A percentile compares a stretch with the other conserved stretches of the same genome.
These are phyloP conservation scores for Neonectria neomacrospora DNA, from an alignment of 2,329 filamentous ascomycete genomes.

Conservation along the genomic window DNA sequence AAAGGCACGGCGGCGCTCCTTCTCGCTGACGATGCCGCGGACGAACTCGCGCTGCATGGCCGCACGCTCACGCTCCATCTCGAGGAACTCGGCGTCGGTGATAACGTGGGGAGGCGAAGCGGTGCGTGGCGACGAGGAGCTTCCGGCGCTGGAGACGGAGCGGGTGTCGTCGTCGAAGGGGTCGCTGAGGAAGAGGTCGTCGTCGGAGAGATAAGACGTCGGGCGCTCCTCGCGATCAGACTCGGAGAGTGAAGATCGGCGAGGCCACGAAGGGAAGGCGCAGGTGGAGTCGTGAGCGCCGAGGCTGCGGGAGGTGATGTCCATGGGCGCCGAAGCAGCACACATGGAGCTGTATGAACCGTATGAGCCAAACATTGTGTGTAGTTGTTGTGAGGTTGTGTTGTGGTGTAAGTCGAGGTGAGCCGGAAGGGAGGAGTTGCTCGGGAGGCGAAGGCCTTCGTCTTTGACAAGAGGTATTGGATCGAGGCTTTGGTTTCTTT, in stretches of 20 bases:
- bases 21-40: slow-evolving; percentile 62
- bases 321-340: slow-evolving; percentile 57
- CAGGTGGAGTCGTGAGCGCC: slow-evolving; percentile 57
- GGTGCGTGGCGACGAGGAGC: slow-evolving; percentile 51
- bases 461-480: slow-evolving; percentile 29
- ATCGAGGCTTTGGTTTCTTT: slow-evolving; percentile 34
- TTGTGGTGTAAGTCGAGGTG: slow-evolving; percentile 33
- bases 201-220: slow-evolving; percentile 70
- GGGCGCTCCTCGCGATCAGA: slow-evolving; percentile 57
- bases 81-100: slow-evolving; percentile 60
- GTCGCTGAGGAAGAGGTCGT: slow-evolving; percentile 68
- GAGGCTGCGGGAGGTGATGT: slow-evolving; percentile 57
- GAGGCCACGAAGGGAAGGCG: slow-evolving; percentile 70
- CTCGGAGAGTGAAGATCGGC: slow-evolving; percentile 62
- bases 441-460: slow-evolving; percentile 20
- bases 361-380: slow-evolving; percentile 62
- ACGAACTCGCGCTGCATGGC: slow-evolving; percentile 63
- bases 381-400: slow-evolving; percentile 26
- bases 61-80: slow-evolving; percentile 62
- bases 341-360: slow-evolving; percentile 63
- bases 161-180: slow-evolving; percentile 62
- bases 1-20: slow-evolving; percentile 61
- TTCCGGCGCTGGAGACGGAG: slow-evolving; percentile 60
- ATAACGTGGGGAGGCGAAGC: slow-evolving; percentile 52
- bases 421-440: slow-evolving; percentile 20